Evolutionary conservation across 257 asterid genomes (phyloP).

Genomic region (Osmanthus fragrans): DNA sequence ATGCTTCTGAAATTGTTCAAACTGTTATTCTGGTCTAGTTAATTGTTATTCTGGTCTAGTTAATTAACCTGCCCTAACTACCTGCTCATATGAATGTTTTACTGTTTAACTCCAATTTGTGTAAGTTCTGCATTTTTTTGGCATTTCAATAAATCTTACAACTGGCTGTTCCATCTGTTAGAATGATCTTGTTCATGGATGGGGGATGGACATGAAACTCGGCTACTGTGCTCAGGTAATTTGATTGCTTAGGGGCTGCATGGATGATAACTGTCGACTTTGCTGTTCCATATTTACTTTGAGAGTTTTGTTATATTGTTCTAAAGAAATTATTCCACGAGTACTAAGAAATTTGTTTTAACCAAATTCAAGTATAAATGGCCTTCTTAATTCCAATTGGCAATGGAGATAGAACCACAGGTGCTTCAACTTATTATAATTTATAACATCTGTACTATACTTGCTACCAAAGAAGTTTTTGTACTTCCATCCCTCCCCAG

Average conservation of each 20-base stretch:
- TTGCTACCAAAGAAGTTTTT: not conserved
- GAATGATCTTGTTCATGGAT: slow-evolving; percentile 99
- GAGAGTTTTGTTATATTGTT: not conserved
- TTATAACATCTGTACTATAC: not conserved
- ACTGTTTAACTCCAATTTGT: slow-evolving; percentile 1
- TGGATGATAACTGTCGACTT: not conserved
- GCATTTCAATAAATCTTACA: slow-evolving; percentile 17
- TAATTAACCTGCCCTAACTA: not conserved
- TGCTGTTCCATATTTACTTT: not conserved
- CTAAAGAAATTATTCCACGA: not conserved
- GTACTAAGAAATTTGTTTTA: not conserved
- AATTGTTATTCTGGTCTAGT: not conserved
- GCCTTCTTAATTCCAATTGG: not conserved
- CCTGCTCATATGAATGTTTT: not conserved
- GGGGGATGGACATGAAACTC: slow-evolving; percentile 99
- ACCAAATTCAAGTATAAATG: not conserved
- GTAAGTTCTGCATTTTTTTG: slow-evolving; percentile 9
- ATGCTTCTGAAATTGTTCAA: slow-evolving; percentile 1
- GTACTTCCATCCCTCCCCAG: not conserved
- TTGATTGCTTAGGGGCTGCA: not conserved
- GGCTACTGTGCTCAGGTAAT: slow-evolving; percentile 97
- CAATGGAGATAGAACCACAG: not conserved
- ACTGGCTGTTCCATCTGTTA: slow-evolving; percentile 32
- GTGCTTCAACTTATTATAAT: not conserved
- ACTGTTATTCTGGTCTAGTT: not conserved